These are phyloP conservation scores for Penstemon eatonii DNA, from an alignment of 257 asterid species.

Conservation along the genomic window DNA sequence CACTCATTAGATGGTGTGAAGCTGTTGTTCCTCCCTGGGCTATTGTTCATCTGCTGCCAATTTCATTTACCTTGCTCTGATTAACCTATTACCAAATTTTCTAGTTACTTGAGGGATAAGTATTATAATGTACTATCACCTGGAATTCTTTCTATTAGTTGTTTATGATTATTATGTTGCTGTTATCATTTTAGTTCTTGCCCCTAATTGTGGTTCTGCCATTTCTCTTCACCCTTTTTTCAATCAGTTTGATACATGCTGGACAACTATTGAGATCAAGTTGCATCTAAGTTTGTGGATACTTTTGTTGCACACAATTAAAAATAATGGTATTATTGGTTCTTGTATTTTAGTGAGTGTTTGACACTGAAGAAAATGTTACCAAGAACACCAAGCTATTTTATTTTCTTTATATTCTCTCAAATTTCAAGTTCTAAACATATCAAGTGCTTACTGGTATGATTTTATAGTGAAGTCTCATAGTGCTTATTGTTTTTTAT, in stretches of 20 bases:
- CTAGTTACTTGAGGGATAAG: not conserved
- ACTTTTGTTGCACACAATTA: not conserved
- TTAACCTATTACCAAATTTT: no score
- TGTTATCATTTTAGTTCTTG: not conserved
- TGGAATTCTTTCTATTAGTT: not conserved
- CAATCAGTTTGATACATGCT: not conserved
- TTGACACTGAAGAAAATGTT: no score
- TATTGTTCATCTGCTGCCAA: no score
- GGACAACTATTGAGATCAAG: not conserved
- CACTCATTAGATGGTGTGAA: not conserved
- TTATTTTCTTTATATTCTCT: no score
- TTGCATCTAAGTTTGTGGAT: slow-evolving; percentile 3
- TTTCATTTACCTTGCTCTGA: no score
- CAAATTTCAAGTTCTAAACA: no score
- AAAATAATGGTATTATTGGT: no score
- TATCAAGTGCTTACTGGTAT: no score
- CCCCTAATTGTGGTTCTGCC: not conserved
- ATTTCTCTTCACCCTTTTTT: not conserved
- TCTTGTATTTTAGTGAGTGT: no score
- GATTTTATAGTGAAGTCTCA: not conserved
- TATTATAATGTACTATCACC: not conserved
- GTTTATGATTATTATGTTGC: not conserved
- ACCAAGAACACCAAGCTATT: no score
- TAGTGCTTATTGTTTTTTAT: not conserved
- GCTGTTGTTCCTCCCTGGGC: not conserved